phyloP scores from a whole-genome alignment of 2,329 filamentous ascomycete genomes.

The Diplodia mutila region DNA sequence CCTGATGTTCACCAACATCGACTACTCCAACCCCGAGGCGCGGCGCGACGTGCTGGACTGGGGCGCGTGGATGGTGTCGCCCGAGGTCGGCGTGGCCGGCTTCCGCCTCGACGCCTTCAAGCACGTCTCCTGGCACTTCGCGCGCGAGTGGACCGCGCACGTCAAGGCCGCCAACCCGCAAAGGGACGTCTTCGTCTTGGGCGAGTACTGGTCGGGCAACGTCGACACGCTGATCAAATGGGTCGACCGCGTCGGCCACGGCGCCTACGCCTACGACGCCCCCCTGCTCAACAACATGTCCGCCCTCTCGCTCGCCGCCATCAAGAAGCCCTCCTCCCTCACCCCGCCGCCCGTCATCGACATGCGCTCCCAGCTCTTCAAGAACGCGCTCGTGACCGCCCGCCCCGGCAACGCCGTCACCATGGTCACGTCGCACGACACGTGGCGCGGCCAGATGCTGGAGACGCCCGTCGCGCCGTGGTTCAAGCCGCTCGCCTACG shows the following conservation, averaged over 20 bases:
- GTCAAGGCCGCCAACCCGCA: constrained; percentile 52
- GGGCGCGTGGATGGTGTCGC: constrained; percentile 66
- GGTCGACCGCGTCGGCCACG: constrained; percentile 58
- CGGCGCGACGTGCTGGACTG: constrained; percentile 66
- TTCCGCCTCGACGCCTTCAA: constrained; percentile 74
- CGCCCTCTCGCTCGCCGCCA: constrained; percentile 58
- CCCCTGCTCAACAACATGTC: constrained; percentile 71
- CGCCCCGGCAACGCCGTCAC: constrained; percentile 64
- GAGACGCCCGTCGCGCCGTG: constrained; percentile 65
- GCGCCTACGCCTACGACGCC: constrained; percentile 66
- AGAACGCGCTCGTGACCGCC: constrained; percentile 60
- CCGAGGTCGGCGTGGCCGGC: constrained; percentile 63
- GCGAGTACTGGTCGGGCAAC: constrained; percentile 70
- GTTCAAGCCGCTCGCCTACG: constrained; percentile 74
- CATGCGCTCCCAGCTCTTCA: constrained; percentile 62
- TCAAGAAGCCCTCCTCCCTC: constrained; percentile 26
- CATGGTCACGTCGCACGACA: constrained; percentile 74
- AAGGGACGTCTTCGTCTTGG: constrained; percentile 65
- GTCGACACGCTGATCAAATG: constrained; percentile 60
- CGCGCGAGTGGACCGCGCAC: constrained; percentile 63
- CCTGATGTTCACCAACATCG: constrained; percentile 73
- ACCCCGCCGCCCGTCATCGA: constrained; percentile 49
- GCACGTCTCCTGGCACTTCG: constrained; percentile 71
- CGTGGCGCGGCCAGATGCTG: constrained; percentile 65
- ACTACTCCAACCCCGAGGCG: constrained; percentile 63